Base-by-base conservation (phyloP, 2,329 filamentous ascomycete species). In the Paracorniculantispora psalliotae region DNA sequence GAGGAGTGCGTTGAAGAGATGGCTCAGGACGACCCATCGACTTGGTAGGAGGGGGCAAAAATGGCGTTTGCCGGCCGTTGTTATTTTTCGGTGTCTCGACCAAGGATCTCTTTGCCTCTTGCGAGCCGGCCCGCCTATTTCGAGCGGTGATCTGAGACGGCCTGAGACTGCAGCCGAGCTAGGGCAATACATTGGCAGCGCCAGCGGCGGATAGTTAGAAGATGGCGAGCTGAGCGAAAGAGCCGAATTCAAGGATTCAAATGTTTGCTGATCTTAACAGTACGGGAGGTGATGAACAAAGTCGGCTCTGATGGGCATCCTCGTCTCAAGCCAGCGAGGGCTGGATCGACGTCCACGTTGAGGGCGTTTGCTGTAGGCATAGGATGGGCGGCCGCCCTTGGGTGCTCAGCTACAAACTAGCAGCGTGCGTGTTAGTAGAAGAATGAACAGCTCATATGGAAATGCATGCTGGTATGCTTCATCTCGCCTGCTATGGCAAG, bases 131-230 rank as follows among this genome's bases (percentile, higher is more conserved):
- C 26, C 28, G 63, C 58, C 61, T 59, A 57, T 47, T 61, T 63
- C 49, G 56, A 63, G 61, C 53, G 61, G 60, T 63, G 47, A 63
- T 63, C 63, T 64, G 66, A 65, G 66, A 66, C 63, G 57, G 57
- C 55, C 58, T 64, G 61, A 65, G 64, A 66, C 64, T 63, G 49
- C 28, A 48, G 33, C 41, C 58, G 44, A 51, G 41, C 37, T n/a
- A 52, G 19, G 50, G 59, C 47, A 59, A 52, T 26, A 21, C 35
- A 41, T 52, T 43, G 35, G 7, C 30, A n/a, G 48, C 28, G 13
- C 23, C 43, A 6, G 19, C 43, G 28, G 26, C 25, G 17, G 25
- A 10, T 2, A 49, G 13, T 33, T 17, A 28, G 44, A 8, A 28
- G 13, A 28, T 9, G 33, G 50, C 21, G 35, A 52, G 33, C 28